Evolutionary conservation across 2,329 filamentous ascomycete genomes (phyloP), one percentile per base, ranked within the genome.

Genomic region (Phialocephala subalpina): DNA sequence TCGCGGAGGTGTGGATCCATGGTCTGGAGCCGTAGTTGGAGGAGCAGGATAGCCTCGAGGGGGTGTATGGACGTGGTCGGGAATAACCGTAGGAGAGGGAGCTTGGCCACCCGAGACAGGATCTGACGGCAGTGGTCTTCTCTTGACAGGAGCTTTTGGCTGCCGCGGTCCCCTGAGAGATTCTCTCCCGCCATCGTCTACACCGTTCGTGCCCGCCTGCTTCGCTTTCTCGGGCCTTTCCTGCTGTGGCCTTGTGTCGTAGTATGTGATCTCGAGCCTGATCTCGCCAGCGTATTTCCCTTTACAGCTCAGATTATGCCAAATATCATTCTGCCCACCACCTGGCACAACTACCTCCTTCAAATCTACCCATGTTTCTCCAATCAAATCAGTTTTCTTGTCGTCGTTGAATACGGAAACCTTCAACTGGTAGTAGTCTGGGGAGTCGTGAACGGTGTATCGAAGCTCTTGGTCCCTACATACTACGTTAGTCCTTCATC

Each of bases 351-450:
- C 87, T 73, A 99, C 92, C 72, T 88, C 86, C 72, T 90, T 89
- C 66, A 99, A 84, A 75, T 92, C 91, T 65, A 98, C 87, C 90
- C 93, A 97, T 7, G 92, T 90, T 80, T 99, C 96, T 70, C 96
- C 96, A 73, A 99, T 97, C 70, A 99, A 80, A 72, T 99, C 96
- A 0, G 95, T 98, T 82, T 92, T 97, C 82, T 97, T 98, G 80
- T 99, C 96, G 75, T 99, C 96, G 77, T 97, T 97, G 82, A 99
- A 99, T 6, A 98, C 88, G 2, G 95, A 97, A 18, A 98, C 86
- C 78, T 99, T 99, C 64, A 99, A 86, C 77, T 94, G 93, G 80
- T 93, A 94, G 82, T 99, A 99, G 80, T 99, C 96, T 20, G 94
- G 90, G 18, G 94, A 97, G 76, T 98, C 94, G 84, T 97, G 95